These are phyloP conservation scores for Tricladium varicosporioides DNA, from an alignment of 2,329 filamentous ascomycete species.

Conservation along the genomic window DNA sequence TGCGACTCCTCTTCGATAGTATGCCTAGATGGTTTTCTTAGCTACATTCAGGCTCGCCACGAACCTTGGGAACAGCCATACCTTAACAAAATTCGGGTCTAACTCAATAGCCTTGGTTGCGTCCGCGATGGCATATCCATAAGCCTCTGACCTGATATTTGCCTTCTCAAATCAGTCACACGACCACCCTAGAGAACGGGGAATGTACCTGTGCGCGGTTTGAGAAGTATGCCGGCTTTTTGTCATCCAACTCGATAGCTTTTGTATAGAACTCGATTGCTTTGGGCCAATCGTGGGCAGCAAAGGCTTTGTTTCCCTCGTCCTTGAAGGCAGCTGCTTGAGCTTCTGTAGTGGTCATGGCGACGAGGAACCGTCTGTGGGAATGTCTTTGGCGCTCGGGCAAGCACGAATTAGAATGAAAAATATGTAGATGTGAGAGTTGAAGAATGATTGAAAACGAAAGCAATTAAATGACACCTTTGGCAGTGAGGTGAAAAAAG, in stretches of 20 bases:
- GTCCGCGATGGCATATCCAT: slow-evolving; percentile 88
- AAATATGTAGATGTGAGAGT: neutral
- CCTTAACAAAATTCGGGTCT: slow-evolving; percentile 86
- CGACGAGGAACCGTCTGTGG: slow-evolving; percentile 1
- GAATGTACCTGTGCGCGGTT: slow-evolving; percentile 85
- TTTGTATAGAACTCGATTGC: slow-evolving; percentile 83
- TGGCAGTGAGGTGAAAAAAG: too few relatives aligned
- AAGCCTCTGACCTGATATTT: slow-evolving; percentile 93
- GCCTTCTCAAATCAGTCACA: slow-evolving; percentile 62
- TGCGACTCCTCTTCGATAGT: slow-evolving; percentile 89
- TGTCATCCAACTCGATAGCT: slow-evolving; percentile 79
- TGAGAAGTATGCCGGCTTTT: slow-evolving; percentile 86
- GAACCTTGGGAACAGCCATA: slow-evolving; percentile 37
- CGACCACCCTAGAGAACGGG: slow-evolving; percentile 33
- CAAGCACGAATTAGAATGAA: neutral
- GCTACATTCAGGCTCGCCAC: too few relatives aligned
- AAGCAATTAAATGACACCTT: too few relatives aligned
- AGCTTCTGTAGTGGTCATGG: slow-evolving; percentile 43
- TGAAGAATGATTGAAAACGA: too few relatives aligned
- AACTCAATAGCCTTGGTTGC: slow-evolving; percentile 89
- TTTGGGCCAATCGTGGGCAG: slow-evolving; percentile 77
- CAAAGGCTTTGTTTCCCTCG: slow-evolving; percentile 91
- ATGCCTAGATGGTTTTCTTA: slow-evolving; percentile 57
- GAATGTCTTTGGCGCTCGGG: neutral
- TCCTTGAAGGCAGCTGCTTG: slow-evolving; percentile 85